Base-by-base conservation (phyloP, 2,329 filamentous ascomycete species). In the Nemania sp. region DNA sequence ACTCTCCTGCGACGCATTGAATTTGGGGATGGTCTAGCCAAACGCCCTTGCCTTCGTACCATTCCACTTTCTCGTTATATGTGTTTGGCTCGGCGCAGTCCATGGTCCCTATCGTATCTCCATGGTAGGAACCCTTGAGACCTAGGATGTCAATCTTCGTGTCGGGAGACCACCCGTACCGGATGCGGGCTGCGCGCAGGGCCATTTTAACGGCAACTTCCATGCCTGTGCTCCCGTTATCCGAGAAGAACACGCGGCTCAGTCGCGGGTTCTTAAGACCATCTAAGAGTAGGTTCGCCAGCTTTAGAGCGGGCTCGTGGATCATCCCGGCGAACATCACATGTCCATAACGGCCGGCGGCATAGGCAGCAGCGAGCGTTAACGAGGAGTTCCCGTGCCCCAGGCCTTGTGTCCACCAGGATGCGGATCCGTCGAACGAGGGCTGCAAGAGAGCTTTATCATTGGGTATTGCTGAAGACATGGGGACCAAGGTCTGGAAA, bases 361-460 rank as follows among this genome's bases (percentile, higher is more conserved):
- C 91, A 70, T 95, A 88, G 0, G 91, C 90, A 1, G 91, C 90
- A 0, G 90, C 87, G 1, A 95, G 82, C 0, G 90, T 84, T 1
- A 96, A 79, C 0, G 81, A 77, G 0, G 90, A 84, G 67, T 91
- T 92, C 5, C 87, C 89, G 66, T 96, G 92, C 1, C 92, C 91
- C 0, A 96, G 81, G 2, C 91, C 91, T 74, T 96, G 92, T 0
- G 91, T 96, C 91, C 92, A 96, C 91, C 92, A 96, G 0, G 90
- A 94, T 1, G 91, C 91, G 0, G 91, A 95, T 2, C 89, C 91
- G 67, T 96, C 92, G 57, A 95, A 92, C 0, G 89, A 88, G 1
- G 90, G 83, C 47, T 81, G 81, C 0, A 91, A 75, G 3, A 86
- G 70, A 6, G 76, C 67, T 5, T 69, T 50, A 25, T 10, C 21